A percentile compares a stretch with the other conserved stretches of the same genome.
Evolutionary conservation across 495 filamentous ascomycete species (phyloP).

Genomic region (Aspergillus haitiensis): DNA sequence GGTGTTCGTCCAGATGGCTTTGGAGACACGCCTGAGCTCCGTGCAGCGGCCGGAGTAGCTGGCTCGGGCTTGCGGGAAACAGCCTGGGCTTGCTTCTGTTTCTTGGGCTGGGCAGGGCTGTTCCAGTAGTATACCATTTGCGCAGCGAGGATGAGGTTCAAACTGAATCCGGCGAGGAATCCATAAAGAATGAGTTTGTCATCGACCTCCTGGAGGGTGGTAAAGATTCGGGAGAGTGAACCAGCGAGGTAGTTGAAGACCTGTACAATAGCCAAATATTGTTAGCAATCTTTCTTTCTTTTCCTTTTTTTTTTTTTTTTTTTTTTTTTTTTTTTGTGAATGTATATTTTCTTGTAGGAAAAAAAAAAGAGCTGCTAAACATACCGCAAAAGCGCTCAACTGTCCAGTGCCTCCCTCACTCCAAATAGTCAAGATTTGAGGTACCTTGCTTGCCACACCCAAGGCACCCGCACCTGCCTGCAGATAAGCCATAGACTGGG

Average conservation of each 20-base stretch:
- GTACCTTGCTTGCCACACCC: conserved; percentile 82
- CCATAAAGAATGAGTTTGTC: conserved; percentile 93
- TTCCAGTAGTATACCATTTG: conserved; percentile 99
- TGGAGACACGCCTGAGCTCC: conserved; percentile 34
- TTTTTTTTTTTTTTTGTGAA: neutral
- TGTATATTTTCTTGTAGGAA: no score
- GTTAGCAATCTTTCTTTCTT: no score
- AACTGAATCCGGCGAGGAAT: conserved; percentile 81
- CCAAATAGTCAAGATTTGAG: conserved; percentile 86
- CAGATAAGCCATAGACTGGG: conserved; percentile 67
- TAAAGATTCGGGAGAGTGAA: conserved; percentile 91
- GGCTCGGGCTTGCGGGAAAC: conserved; percentile 30
- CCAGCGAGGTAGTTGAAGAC: conserved; percentile 97
- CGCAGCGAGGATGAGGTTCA: conserved; percentile 80
- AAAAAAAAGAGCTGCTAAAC: conserved; percentile 32
- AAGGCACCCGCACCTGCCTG: conserved; percentile 84
- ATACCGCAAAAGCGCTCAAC: conserved; percentile 91
- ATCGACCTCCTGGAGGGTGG: conserved; percentile 92
- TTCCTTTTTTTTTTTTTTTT: neutral
- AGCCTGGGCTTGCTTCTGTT: conserved; percentile 39
- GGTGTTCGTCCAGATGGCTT: conserved; percentile 38
- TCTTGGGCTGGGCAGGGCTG: conserved; percentile 46
- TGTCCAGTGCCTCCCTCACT: conserved; percentile 86
- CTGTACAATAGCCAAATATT: conserved; percentile 45
- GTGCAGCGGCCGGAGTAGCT: conserved; percentile 34